These are phyloP conservation scores for Penicillium nucicola DNA, from an alignment of 495 filamentous ascomycete species.

Conservation along the genomic window DNA sequence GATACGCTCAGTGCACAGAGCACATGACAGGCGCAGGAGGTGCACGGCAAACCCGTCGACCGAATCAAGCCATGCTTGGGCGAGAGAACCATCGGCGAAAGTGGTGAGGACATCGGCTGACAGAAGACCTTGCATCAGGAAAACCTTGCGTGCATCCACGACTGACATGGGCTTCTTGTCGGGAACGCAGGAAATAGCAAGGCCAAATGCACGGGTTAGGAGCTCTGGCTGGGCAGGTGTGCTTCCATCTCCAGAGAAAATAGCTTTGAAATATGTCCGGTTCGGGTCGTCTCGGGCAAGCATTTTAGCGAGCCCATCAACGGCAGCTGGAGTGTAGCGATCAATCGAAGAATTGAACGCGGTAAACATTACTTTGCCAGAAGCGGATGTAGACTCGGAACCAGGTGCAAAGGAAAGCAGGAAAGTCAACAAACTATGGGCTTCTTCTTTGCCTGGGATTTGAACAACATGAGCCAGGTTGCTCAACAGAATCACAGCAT, in stretches of 20 bases:
- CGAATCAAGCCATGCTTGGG: slow-evolving; percentile 79
- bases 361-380: slow-evolving; percentile 68
- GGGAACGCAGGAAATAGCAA: slow-evolving; percentile 82
- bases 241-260: slow-evolving; percentile 70
- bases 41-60: slow-evolving; percentile 82
- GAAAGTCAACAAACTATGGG: slow-evolving; percentile 81
- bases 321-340: slow-evolving; percentile 82
- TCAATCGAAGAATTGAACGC: slow-evolving; percentile 77
- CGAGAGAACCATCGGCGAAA: slow-evolving; percentile 66
- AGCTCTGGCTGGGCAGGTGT: slow-evolving; percentile 68
- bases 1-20: slow-evolving; percentile 60
- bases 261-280: slow-evolving; percentile 71
- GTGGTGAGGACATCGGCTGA: slow-evolving; percentile 84
- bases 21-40: slow-evolving; percentile 67
- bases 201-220: slow-evolving; percentile 81
- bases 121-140: slow-evolving; percentile 85
- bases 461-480: slow-evolving; percentile 80
- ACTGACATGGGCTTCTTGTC: slow-evolving; percentile 61
- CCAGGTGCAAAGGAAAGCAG: slow-evolving; percentile 83
- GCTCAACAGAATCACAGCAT: slow-evolving; percentile 81
- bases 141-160: slow-evolving; percentile 77
- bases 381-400: slow-evolving; percentile 50
- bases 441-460: slow-evolving; percentile 84
- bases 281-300: slow-evolving; percentile 94
- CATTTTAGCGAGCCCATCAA: slow-evolving; percentile 88